These are phyloP conservation scores for Pachysandra terminalis DNA, from an alignment of 164 flowering plant genomes.

Conservation along the genomic window DNA sequence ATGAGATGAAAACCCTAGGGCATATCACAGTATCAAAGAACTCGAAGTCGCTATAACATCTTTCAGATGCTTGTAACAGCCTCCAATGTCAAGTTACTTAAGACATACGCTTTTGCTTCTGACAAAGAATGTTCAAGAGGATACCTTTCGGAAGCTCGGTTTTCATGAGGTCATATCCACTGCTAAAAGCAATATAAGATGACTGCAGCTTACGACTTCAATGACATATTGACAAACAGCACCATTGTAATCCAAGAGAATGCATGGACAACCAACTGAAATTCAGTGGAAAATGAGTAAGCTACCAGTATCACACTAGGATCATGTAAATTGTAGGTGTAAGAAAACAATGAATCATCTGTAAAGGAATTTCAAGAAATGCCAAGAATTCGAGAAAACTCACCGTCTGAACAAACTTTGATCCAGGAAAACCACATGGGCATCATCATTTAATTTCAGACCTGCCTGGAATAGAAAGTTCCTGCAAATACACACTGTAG, in stretches of 20 bases:
- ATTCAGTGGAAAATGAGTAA: background rate
- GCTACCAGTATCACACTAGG: too few relatives aligned
- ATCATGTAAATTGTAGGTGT: too few relatives aligned
- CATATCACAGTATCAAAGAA: too few relatives aligned
- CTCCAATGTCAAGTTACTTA: too few relatives aligned
- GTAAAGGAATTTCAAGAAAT: too few relatives aligned
- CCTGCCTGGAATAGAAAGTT: constrained; percentile 17
- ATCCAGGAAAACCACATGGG: constrained; percentile 16
- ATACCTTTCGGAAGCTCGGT: constrained; percentile 14
- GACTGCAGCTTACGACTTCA: constrained; percentile 37
- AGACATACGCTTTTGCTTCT: too few relatives aligned
- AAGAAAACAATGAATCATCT: too few relatives aligned
- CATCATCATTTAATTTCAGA: constrained; percentile 18
- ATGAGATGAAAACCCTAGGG: too few relatives aligned
- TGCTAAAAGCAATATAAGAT: constrained; percentile 16
- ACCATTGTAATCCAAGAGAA: constrained; percentile 20
- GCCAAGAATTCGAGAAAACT: constrained; percentile 6
- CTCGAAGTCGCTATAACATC: too few relatives aligned
- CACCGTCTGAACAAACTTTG: constrained; percentile 20
- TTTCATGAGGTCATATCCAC: constrained; percentile 3
- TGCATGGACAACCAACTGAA: constrained; percentile 23
- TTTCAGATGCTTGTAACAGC: too few relatives aligned
- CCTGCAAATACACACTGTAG: constrained; percentile 20
- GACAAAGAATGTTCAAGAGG: too few relatives aligned
- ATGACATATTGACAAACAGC: constrained; percentile 15